phyloP scores from a whole-genome alignment of 2,329 filamentous ascomycete species.

The Trichothecium roseum region DNA sequence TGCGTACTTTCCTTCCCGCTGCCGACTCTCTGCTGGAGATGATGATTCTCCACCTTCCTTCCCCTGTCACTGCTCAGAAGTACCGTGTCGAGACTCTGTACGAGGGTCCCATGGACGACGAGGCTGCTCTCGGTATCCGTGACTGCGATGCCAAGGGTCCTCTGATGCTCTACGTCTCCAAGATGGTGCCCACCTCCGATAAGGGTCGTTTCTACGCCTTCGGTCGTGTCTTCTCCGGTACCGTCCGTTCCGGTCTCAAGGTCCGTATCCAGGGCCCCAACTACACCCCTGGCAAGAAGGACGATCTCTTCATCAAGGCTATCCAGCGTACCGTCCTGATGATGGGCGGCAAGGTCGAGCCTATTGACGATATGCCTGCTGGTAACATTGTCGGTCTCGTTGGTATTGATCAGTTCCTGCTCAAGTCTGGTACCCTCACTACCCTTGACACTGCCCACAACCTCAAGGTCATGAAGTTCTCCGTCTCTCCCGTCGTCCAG shows the following conservation, averaged over 20 bases:
- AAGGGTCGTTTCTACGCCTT: constrained; percentile 99
- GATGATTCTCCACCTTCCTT: constrained; percentile 99
- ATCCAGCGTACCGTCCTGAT: constrained; percentile 99
- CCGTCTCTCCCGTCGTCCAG: constrained; percentile 96
- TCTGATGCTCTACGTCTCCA: constrained; percentile 99
- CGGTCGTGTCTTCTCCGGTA: constrained; percentile 99
- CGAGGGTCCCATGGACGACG: constrained; percentile 91
- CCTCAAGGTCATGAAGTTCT: constrained; percentile 99
- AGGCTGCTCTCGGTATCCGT: constrained; percentile 89
- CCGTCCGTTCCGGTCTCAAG: constrained; percentile 94
- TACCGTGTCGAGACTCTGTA: constrained; percentile 99
- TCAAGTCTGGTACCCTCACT: constrained; percentile 99
- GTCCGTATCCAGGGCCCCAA: constrained; percentile 99
- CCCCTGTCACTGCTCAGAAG: constrained; percentile 86
- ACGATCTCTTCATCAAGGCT: constrained; percentile 97
- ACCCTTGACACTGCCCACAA: constrained; percentile 97
- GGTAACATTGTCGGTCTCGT: constrained; percentile 99
- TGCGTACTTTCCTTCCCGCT: constrained; percentile 97
- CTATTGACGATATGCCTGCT: constrained; percentile 96
- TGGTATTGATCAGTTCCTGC: constrained; percentile 99
- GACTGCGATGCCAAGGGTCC: constrained; percentile 97
- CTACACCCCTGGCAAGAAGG: constrained; percentile 97
- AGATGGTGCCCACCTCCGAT: constrained; percentile 99
- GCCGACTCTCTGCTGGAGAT: constrained; percentile 98
- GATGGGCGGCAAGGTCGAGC: constrained; percentile 99